phyloP scores from a whole-genome alignment of 2,329 filamentous ascomycete species.

The Penicillium sclerotiorum region DNA sequence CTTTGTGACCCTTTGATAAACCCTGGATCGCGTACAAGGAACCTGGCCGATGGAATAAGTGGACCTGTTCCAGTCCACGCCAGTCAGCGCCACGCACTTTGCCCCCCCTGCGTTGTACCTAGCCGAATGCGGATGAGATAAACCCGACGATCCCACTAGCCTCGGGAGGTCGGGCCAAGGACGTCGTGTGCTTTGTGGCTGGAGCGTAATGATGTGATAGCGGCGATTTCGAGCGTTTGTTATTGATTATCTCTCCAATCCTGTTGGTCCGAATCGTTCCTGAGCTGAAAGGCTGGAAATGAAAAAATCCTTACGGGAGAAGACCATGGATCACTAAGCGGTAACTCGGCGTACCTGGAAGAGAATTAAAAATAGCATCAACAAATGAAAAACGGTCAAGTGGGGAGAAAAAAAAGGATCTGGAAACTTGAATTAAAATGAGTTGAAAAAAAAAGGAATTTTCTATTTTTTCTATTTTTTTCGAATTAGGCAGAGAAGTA shows the following conservation, averaged over 20 bases:
- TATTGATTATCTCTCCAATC: neutral
- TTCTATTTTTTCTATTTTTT: neutral
- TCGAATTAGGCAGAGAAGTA: neutral
- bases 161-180: neutral
- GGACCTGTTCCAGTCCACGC: too few relatives aligned
- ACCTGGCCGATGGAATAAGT: neutral
- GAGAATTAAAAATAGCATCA: neutral
- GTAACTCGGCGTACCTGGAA: neutral
- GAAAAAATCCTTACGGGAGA: neutral
- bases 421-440: neutral
- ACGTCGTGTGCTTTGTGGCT: neutral
- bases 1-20: neutral
- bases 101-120: neutral
- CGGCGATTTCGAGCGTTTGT: neutral
- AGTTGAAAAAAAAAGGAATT: too few relatives aligned
- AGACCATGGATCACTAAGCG: neutral
- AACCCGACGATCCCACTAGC: too few relatives aligned
- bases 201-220: neutral
- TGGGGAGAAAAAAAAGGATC: neutral
- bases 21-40: neutral
- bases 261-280: too few relatives aligned
- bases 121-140: slow-evolving; percentile 1
- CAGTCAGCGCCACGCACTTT: slow-evolving; percentile 1
- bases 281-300: neutral
- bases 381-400: neutral